Conservation (phyloP, 768 basidiomycete species). For the Cystofilobasidium bisporidii region DNA sequence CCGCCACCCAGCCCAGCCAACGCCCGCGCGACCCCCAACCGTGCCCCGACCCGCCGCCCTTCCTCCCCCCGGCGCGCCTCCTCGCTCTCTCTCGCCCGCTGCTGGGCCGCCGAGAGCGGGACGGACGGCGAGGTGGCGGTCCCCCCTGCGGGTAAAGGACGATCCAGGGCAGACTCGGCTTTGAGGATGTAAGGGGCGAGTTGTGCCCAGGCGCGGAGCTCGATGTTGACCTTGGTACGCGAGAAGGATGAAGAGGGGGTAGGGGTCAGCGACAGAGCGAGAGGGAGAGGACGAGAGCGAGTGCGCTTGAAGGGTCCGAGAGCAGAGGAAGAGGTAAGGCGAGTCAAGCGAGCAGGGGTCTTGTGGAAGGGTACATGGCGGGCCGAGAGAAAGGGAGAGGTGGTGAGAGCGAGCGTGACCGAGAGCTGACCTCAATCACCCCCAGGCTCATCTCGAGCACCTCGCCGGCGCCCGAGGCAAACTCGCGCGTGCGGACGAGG, state of each 20-base stretch:
- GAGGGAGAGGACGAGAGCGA: too few relatives aligned
- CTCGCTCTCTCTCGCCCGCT: slow-evolving; percentile 14
- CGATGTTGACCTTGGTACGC: slow-evolving; percentile 14
- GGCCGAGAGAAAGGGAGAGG: too few relatives aligned
- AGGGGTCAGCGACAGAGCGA: not conserved
- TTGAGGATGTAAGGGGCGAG: slow-evolving; percentile 25
- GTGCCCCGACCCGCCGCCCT: not conserved
- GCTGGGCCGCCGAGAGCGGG: slow-evolving; percentile 26
- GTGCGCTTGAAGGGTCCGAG: too few relatives aligned
- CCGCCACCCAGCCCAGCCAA: slow-evolving; percentile 62
- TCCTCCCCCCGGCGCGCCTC: not conserved
- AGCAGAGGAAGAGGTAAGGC: too few relatives aligned
- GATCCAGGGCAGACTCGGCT: slow-evolving; percentile 25
- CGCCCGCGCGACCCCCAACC: slow-evolving; percentile 40
- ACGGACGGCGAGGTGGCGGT: slow-evolving; percentile 2
- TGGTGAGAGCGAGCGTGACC: not conserved
- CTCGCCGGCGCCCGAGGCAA: slow-evolving; percentile 79
- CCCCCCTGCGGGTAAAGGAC: slow-evolving; percentile 6
- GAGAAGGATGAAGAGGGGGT: not conserved
- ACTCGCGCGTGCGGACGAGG: slow-evolving; percentile 85
- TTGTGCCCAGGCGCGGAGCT: slow-evolving; percentile 12
- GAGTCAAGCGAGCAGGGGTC: too few relatives aligned
- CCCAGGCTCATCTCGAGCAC: slow-evolving; percentile 75
- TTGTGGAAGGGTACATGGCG: too few relatives aligned
- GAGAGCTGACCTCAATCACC: slow-evolving; percentile 40